Evolutionary conservation across 2,329 filamentous ascomycete species (phyloP), one percentile per base, ranked within the genome.

Genomic region (Arthrinium phaeospermum): DNA sequence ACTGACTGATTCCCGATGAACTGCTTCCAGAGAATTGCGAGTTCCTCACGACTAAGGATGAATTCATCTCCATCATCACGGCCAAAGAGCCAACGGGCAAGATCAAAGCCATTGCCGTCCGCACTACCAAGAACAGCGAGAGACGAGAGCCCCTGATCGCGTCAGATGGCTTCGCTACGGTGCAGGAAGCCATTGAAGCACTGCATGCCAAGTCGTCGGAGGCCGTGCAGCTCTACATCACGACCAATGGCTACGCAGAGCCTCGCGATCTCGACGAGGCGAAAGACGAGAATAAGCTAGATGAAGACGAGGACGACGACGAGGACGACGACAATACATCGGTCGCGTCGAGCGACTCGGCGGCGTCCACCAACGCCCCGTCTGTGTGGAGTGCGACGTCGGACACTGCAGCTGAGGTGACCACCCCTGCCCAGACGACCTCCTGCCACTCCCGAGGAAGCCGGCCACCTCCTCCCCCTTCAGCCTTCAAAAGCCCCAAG

Each of bases 141-240:
- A 69, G 51, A 8, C 77, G 78, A 14, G 76, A 78, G 14, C 71
- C 73, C 8, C 34, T 80, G 19, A 72, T 81, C 44, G 73, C 71
- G 30, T 80, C 79, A 10, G 76, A 77, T 0, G 70, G 74, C 2
- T 76, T 73, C 68, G 73, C 74, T 22, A 71, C 72, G 3, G 57
- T 71, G 13, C 61, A 77, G 24, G 72, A 73, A 41, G 78, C 79
- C 57, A 61, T 80, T 68, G 75, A 75, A 27, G 79, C 77, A 14
- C 76, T 81, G 1, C 76, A 77, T 51, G 71, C 69, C 5, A 80
- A 79, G 70, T 80, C 79, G n/a, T 76, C 74, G 41, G 77, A 80
- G 51, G 79, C 79, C 10, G 72, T 74, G n/a, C 73, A 78, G 68
- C 71, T 78, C 3, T 79, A 79, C 71, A 76, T 77, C 61, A 72